Conservation (phyloP, 345 rosid species). For the Eucalyptus regnans region DNA sequence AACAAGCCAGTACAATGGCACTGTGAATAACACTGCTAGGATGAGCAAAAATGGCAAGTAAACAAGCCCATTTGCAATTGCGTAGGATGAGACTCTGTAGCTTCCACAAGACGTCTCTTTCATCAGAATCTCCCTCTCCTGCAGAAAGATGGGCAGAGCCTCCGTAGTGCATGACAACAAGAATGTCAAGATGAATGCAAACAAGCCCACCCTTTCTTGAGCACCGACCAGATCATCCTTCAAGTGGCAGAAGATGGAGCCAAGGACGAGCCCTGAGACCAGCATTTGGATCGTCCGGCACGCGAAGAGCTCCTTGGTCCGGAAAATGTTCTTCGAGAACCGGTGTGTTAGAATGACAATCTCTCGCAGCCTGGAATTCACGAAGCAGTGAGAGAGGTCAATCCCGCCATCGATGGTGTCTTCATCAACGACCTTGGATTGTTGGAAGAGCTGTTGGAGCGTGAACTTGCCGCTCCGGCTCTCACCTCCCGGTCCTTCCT, state of each 20-base stretch:
- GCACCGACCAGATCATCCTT: slow-evolving; percentile 58
- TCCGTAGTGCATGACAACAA: slow-evolving; percentile 77
- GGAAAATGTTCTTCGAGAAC: slow-evolving; percentile 81
- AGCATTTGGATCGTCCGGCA: slow-evolving; percentile 82
- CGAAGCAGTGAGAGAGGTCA: slow-evolving; percentile 31
- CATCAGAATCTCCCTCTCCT: slow-evolving; percentile 89
- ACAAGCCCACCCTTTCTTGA: slow-evolving; percentile 76
- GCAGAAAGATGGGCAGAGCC: slow-evolving; percentile 82
- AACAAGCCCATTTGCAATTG: slow-evolving; percentile 74
- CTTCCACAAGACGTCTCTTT: slow-evolving; percentile 82
- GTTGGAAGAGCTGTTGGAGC: slow-evolving; percentile 79
- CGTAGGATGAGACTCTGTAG: slow-evolving; percentile 87
- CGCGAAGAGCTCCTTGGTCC: slow-evolving; percentile 80
- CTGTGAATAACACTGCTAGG: slow-evolving; percentile 54
- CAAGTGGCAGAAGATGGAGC: slow-evolving; percentile 66
- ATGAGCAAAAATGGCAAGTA: slow-evolving; percentile 89
- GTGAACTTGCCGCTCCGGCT: slow-evolving; percentile 46
- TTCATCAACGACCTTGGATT: slow-evolving; percentile 60
- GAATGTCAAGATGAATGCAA: slow-evolving; percentile 83
- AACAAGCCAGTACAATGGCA: slow-evolving; percentile 86
- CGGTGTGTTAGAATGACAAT: slow-evolving; percentile 68
- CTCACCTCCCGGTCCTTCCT: slow-evolving; percentile 8
- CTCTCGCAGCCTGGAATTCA: slow-evolving; percentile 61
- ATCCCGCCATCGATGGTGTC: slow-evolving; percentile 19
- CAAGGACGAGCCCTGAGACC: slow-evolving; percentile 71